Evolutionary conservation across 768 basidiomycete species (phyloP), one percentile per base, ranked within the genome.

Genomic region (Mycena rosella): DNA sequence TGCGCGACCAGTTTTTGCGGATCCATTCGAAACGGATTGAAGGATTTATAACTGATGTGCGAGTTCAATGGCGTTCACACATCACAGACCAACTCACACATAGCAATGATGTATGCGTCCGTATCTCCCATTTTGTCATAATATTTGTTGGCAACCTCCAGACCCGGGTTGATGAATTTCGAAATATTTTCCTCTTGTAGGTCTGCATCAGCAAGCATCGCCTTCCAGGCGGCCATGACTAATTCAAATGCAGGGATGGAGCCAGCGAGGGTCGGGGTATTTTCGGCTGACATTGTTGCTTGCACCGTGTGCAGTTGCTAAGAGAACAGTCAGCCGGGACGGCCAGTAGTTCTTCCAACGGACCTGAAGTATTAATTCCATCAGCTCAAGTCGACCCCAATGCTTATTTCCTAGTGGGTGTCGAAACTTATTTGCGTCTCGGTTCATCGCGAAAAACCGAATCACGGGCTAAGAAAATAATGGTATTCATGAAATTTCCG

Each of bases 351-450:
- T 34, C 32, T 34, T 34, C 32, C 38, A 32, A 3, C 18, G 30
- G 2, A 56, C 55, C 55, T 56, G 55, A 29, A 56, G 55, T 11
- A 56, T 56, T 18, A 42, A 44, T 29, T 56, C 55, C 38, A 56
- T 56, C 5, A 56, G n/a, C n/a, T 56, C 55, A 5, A 56, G 17
- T 2, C 38, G 55, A 42, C n/a, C 29, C 55, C 55, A 56, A 20
- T 42, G 55, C 14, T 42, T 56, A n/a, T 40, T 56, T 56, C 42
- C 55, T 8, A 56, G 55, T 20, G 2, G 38, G 11, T 40, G 36
- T 11, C 5, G 32, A 34, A 34, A 34, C 5, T 6, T 34, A 34
- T 34, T 5, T n/a, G n/a, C n/a, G n/a, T n/a, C n/a, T n/a, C n/a
- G n/a, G n/a, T n/a, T n/a, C n/a, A n/a, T n/a, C n/a, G n/a, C n/a